Conservation (phyloP, 148 eudicot species). For the Vaccinium vitisidaea region DNA sequence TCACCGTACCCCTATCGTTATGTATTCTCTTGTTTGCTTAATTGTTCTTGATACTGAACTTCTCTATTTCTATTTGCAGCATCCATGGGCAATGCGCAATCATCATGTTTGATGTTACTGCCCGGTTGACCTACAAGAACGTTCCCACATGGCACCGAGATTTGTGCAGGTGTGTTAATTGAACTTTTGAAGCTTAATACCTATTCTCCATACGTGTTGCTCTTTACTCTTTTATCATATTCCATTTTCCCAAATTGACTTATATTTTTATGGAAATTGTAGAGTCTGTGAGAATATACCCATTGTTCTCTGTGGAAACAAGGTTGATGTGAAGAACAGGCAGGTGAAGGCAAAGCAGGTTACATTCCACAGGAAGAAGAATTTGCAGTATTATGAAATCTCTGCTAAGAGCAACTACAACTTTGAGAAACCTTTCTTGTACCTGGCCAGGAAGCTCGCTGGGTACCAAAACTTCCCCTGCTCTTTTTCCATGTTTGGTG, state of each 20-base stretch:
- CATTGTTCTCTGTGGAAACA: constrained; percentile 24
- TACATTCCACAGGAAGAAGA: constrained; percentile 30
- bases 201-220: neutral
- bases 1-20: neutral
- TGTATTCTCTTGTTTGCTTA: neutral
- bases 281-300: constrained; percentile 24
- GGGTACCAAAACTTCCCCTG: neutral
- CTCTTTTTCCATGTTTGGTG: neutral
- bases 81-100: constrained; percentile 26
- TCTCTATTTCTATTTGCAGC: constrained; percentile 14
- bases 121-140: constrained; percentile 23
- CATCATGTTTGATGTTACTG: constrained; percentile 24
- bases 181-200: neutral
- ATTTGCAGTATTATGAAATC: constrained; percentile 23
- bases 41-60: neutral
- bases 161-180: constrained; percentile 12
- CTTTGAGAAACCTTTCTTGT: constrained; percentile 24
- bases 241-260: neutral
- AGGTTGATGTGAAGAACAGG: constrained; percentile 28
- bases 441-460: constrained; percentile 23
- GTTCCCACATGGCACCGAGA: constrained; percentile 25
- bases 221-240: neutral
- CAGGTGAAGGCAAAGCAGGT: constrained; percentile 29
- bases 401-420: constrained; percentile 24
- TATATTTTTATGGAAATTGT: neutral